Evolutionary conservation across 208 protist species (phyloP), one percentile per base, ranked within the genome.

Genomic region (Entamoeba dispar): DNA sequence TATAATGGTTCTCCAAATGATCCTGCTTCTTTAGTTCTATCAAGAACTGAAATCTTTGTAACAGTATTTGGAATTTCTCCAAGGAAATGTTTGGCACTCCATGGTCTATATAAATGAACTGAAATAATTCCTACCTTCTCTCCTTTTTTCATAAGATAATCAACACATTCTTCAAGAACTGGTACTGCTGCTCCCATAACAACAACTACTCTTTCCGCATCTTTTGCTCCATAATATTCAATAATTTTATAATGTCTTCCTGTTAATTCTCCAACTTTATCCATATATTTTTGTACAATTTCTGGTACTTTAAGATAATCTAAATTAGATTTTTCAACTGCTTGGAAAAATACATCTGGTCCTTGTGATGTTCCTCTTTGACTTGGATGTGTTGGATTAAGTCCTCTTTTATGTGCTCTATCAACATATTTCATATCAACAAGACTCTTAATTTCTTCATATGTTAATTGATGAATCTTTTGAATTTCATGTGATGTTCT

Each of bases 61-160:
- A 93, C 93, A 31, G 95, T 95, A 3, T 3, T 0, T 15, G 96
- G 96, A 15, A 97, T 69, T 38, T 93, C 93, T 4, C 10, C 92
- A 14, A 96, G 10, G 86, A 97, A 94, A 19, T 94, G 57, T 12
- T 95, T 22, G 14, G 17, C 34, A 38, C 91, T 92, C 93, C 95
- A 97, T 22, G 96, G 96, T 17, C 96, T 69, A 94, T 95, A 97
- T 15, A 97, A 92, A 38, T 93, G 93, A 50, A 96, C 95, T 91
- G 96, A 96, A 50, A 97, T 19, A 19, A 96, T 27, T 92, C 96
- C 96, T 50, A 97, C 95, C 91, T 97, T 97, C 47, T 95, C 73
- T 49, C 96, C 96, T 34, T 94, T 22, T 1, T 22, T 86, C 50
- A 52, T 91, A 2, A 96, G 49, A 34, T 95, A 92, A 19, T 97